A percentile compares a stretch with the other conserved stretches of the same genome.
Conservation (phyloP, 371 early-diverging fungal genomes). For the Saksenaea vasiformis region DNA sequence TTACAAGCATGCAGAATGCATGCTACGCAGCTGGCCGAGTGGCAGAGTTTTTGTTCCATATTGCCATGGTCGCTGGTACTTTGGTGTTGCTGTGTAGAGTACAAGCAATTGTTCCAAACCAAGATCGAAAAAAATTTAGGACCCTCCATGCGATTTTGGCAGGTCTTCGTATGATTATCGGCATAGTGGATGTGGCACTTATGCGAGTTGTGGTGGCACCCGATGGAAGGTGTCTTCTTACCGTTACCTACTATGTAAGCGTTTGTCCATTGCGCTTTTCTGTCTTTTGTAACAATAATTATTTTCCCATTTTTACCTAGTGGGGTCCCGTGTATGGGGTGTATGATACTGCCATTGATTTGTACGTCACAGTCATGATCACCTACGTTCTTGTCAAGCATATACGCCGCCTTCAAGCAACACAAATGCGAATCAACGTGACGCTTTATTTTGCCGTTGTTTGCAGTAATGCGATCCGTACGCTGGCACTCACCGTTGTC, state of each 20-base stretch:
- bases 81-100: conserved; percentile 32
- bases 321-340: conserved; percentile 51
- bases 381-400: conserved; percentile 30
- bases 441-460: conserved; percentile 36
- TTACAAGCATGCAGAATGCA: not conserved
- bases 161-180: conserved; percentile 23
- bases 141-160: conserved; percentile 14
- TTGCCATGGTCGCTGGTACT: conserved; percentile 39
- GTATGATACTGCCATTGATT: conserved; percentile 38
- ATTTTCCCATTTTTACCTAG: conserved; percentile 5
- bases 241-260: conserved; percentile 35
- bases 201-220: conserved; percentile 11
- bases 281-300: not conserved
- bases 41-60: conserved; percentile 40
- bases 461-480: conserved; percentile 10
- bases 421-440: conserved; percentile 25
- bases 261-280: not conserved
- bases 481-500: conserved; percentile 1
- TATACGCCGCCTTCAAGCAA: conserved; percentile 25
- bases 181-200: conserved; percentile 29
- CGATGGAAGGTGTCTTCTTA: conserved; percentile 29
- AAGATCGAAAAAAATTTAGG: conserved; percentile 11
- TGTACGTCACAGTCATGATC: conserved; percentile 42
- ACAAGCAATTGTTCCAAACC: conserved; percentile 28
- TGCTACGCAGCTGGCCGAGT: conserved; percentile 23